Conservation (phyloP, 139 green algal genomes). For the Yamagishiella unicocca region DNA sequence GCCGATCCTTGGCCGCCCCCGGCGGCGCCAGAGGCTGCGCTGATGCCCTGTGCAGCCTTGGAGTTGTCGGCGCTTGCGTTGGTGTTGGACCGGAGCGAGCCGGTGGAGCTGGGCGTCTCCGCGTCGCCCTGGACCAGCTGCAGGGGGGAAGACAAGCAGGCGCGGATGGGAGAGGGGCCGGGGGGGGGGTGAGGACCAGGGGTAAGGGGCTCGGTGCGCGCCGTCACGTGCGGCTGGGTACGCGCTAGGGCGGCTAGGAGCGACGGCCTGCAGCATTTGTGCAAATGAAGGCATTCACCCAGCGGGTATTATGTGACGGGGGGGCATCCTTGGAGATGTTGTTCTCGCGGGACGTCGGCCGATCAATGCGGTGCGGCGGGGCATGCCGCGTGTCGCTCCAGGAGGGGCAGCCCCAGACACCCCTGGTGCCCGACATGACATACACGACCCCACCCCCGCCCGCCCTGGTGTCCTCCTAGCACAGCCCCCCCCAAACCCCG, state of each 20-base stretch:
- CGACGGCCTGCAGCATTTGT: neutral
- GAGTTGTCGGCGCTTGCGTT: neutral
- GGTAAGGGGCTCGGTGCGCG: too few species aligned
- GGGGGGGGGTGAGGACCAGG: too few species aligned
- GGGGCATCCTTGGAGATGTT: too few species aligned
- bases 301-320: too few species aligned
- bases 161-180: too few species aligned
- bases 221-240: too few species aligned
- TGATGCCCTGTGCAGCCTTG: neutral
- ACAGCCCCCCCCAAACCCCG: neutral
- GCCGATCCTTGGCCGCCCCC: neutral
- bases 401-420: neutral
- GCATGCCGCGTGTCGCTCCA: too few species aligned
- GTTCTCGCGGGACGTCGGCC: too few species aligned
- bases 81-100: neutral
- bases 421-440: neutral
- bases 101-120: neutral
- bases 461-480: neutral
- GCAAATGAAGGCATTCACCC: neutral
- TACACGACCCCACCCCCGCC: neutral
- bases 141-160: neutral
- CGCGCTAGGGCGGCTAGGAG: neutral
- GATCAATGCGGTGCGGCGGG: too few species aligned
- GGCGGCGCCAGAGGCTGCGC: neutral
- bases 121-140: constrained; percentile 11